Conservation (phyloP, 495 filamentous ascomycete genomes). For the Penicillium lagena region DNA sequence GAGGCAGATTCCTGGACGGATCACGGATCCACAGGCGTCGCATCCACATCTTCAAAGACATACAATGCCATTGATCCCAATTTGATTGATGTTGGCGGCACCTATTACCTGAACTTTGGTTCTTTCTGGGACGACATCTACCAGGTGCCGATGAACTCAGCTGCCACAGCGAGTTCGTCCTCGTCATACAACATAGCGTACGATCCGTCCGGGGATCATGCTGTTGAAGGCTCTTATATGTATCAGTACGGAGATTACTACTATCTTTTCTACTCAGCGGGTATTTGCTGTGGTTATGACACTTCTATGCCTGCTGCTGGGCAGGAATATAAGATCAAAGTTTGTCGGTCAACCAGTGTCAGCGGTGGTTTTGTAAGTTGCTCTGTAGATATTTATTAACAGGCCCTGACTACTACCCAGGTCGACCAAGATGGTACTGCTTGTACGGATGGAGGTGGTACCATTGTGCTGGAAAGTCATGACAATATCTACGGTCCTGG, state of each 20-base stretch:
- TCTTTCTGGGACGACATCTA: slow-evolving; percentile 67
- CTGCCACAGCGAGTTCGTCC: slow-evolving; percentile 30
- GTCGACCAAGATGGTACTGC: slow-evolving; percentile 50
- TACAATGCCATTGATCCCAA: slow-evolving; percentile 75
- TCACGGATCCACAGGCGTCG: slow-evolving; percentile 46
- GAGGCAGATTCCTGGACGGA: slow-evolving; percentile 54
- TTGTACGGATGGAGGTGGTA: slow-evolving; percentile 59
- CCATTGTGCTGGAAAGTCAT: slow-evolving; percentile 55
- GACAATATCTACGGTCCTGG: slow-evolving; percentile 66
- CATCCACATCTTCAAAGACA: slow-evolving; percentile 31
- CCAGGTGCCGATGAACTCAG: slow-evolving; percentile 52
- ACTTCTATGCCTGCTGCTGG: slow-evolving; percentile 44
- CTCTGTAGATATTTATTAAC: background rate
- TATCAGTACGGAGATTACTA: slow-evolving; percentile 54
- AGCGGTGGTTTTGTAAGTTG: slow-evolving; percentile 48
- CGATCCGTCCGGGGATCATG: slow-evolving; percentile 43
- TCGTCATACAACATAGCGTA: slow-evolving; percentile 47
- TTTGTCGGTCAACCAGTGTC: slow-evolving; percentile 52
- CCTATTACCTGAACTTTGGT: slow-evolving; percentile 58
- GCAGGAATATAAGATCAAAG: slow-evolving; percentile 65
- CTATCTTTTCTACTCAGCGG: slow-evolving; percentile 65
- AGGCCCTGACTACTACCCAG: slow-evolving; percentile 7
- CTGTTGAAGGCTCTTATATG: slow-evolving; percentile 55
- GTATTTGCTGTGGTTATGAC: slow-evolving; percentile 60
- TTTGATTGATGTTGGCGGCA: slow-evolving; percentile 42